These are phyloP conservation scores for Pugionium dolabratum DNA, from an alignment of 345 rosid species.

Conservation along the genomic window DNA sequence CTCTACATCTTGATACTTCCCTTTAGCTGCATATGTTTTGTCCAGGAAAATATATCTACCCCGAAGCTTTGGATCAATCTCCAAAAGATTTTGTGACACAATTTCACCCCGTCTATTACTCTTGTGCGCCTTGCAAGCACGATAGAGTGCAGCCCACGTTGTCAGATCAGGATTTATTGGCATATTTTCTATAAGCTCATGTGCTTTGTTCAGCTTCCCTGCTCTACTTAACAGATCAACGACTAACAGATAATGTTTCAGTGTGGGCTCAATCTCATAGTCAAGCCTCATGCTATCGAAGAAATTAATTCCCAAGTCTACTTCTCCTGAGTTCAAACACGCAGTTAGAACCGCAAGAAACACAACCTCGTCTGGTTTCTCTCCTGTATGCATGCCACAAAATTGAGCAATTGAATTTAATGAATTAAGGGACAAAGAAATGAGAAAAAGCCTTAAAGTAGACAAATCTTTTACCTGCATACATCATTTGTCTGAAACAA, in stretches of 20 bases:
- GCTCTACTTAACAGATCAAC: constrained; percentile 65
- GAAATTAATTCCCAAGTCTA: constrained; percentile 59
- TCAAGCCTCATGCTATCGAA: constrained; percentile 68
- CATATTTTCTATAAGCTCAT: constrained; percentile 51
- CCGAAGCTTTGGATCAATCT: constrained; percentile 58
- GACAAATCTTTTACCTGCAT: constrained; percentile 43
- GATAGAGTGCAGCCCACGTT: constrained; percentile 61
- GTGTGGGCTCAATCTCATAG: constrained; percentile 58
- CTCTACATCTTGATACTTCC: constrained; percentile 49
- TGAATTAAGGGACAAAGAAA: constrained; percentile 12
- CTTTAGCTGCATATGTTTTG: constrained; percentile 49
- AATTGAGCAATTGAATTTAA: background rate
- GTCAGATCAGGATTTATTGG: constrained; percentile 56
- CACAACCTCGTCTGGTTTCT: constrained; percentile 59
- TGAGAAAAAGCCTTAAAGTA: background rate
- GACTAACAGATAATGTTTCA: constrained; percentile 58
- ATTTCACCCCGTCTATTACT: constrained; percentile 46
- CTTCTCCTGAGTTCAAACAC: constrained; percentile 55
- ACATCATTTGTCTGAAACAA: constrained; percentile 67
- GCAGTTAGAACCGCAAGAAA: constrained; percentile 62
- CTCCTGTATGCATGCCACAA: constrained; percentile 45
- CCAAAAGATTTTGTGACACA: constrained; percentile 48
- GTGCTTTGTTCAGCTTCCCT: constrained; percentile 54
- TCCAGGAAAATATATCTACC: constrained; percentile 55
- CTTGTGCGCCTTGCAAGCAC: constrained; percentile 60